These are phyloP conservation scores for Ligustrum vulgare DNA, from an alignment of 257 asterid genomes.

Conservation along the genomic window DNA sequence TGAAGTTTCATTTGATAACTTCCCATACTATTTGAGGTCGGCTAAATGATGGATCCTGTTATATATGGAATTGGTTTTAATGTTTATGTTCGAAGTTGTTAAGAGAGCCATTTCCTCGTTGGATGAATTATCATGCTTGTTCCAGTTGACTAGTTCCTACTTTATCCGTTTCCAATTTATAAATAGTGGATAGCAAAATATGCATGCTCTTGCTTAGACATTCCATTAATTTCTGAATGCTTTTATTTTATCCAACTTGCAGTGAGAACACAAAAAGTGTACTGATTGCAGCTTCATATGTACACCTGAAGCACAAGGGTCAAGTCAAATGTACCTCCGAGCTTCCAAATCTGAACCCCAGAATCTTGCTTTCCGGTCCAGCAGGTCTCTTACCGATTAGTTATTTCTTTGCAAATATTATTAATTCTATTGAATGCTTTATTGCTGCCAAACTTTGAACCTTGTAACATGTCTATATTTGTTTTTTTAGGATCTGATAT, in stretches of 20 bases:
- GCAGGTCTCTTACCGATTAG: conserved; percentile 55
- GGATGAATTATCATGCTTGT: conserved; percentile 6
- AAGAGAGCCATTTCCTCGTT: not conserved
- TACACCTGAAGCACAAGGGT: conserved; percentile 74
- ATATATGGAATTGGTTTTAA: conserved; percentile 12
- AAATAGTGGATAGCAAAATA: conserved; percentile 10
- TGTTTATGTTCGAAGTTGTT: not conserved
- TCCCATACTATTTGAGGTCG: conserved; percentile 88
- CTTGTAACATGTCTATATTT: conserved; percentile 20
- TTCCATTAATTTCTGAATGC: conserved; percentile 15
- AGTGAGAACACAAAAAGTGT: conserved; percentile 86
- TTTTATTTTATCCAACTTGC: conserved; percentile 37
- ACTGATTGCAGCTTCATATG: conserved; percentile 79
- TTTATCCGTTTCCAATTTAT: conserved; percentile 16
- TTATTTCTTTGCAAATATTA: not conserved
- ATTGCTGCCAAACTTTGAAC: conserved; percentile 20
- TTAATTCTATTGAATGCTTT: conserved; percentile 11
- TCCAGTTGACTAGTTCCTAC: not conserved
- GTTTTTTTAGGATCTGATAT: conserved; percentile 75
- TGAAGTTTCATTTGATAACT: conserved; percentile 77
- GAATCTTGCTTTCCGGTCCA: conserved; percentile 88
- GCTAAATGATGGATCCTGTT: conserved; percentile 1
- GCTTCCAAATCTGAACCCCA: conserved; percentile 82
- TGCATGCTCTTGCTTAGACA: conserved; percentile 14
- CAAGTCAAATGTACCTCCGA: conserved; percentile 65